phyloP scores from a whole-genome alignment of 345 rosid species.

The Triadica sebifera region DNA sequence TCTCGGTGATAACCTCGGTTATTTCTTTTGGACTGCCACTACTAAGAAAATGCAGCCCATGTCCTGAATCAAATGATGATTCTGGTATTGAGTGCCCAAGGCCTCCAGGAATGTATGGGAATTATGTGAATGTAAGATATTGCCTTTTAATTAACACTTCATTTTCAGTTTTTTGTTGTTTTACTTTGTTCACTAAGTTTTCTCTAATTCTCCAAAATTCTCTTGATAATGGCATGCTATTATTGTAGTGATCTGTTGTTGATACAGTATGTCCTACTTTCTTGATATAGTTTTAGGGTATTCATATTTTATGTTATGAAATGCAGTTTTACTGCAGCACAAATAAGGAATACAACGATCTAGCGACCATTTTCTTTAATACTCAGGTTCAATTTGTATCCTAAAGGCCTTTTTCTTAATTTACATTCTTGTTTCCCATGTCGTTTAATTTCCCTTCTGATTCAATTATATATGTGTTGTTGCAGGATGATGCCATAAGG shows the following conservation, averaged over 20 bases:
- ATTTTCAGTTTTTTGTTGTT: not conserved
- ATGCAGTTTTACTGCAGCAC: conserved; percentile 85
- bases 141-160: conserved; percentile 10
- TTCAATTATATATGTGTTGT: conserved; percentile 8
- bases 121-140: conserved; percentile 82
- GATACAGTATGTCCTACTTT: not conserved
- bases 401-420: not conserved
- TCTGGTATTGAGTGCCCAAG: conserved; percentile 82
- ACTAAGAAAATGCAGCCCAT: conserved; percentile 81
- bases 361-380: conserved; percentile 95
- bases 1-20: conserved; percentile 79
- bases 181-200: not conserved
- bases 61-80: conserved; percentile 72
- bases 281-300: conserved; percentile 4
- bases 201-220: not conserved
- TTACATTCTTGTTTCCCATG: conserved; percentile 7
- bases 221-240: not conserved
- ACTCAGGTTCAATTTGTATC: conserved; percentile 61
- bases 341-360: conserved; percentile 85
- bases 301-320: conserved; percentile 20
- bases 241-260: not conserved
- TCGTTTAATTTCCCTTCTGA: not conserved
- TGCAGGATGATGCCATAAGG: conserved; percentile 97
- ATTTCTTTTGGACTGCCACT: conserved; percentile 93
- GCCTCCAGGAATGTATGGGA: conserved; percentile 93